phyloP scores from a whole-genome alignment of 2,329 filamentous ascomycete species.

The Neofusicoccum sp. region DNA sequence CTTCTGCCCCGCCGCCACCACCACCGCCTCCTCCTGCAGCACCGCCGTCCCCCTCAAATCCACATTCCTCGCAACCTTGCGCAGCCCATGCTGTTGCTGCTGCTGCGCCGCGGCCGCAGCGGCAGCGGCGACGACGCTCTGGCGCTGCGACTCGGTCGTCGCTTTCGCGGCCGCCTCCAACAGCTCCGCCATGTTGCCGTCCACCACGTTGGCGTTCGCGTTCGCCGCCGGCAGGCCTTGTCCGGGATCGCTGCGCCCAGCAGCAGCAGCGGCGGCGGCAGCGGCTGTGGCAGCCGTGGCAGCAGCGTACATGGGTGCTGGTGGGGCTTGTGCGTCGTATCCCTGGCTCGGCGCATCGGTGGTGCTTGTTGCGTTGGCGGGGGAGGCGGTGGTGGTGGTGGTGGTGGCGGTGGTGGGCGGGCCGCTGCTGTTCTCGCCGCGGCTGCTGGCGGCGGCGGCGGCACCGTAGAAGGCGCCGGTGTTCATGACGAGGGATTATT shows the following conservation, averaged over 20 bases:
- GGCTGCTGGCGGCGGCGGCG: neutral
- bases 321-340: neutral
- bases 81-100: neutral
- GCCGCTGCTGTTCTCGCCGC: neutral
- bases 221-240: neutral
- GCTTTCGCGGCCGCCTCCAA: slow-evolving; percentile 38
- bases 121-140: neutral
- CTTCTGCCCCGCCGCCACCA: slow-evolving; percentile 5
- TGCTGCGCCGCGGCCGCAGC: neutral
- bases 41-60: slow-evolving; percentile 14
- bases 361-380: neutral
- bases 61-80: neutral
- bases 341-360: neutral
- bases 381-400: neutral
- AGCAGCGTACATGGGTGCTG: neutral
- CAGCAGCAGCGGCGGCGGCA: too few species aligned
- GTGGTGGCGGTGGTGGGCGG: neutral
- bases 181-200: slow-evolving; percentile 30
- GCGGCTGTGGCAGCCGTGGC: neutral
- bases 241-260: neutral
- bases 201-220: neutral
- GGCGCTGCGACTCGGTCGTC: slow-evolving; percentile 27
- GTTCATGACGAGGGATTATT: neutral
- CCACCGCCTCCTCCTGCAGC: neutral
- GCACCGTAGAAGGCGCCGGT: slow-evolving; percentile 2